These are phyloP conservation scores for Melaleuca quinquenervia DNA, from an alignment of 345 rosid genomes.

Conservation along the genomic window DNA sequence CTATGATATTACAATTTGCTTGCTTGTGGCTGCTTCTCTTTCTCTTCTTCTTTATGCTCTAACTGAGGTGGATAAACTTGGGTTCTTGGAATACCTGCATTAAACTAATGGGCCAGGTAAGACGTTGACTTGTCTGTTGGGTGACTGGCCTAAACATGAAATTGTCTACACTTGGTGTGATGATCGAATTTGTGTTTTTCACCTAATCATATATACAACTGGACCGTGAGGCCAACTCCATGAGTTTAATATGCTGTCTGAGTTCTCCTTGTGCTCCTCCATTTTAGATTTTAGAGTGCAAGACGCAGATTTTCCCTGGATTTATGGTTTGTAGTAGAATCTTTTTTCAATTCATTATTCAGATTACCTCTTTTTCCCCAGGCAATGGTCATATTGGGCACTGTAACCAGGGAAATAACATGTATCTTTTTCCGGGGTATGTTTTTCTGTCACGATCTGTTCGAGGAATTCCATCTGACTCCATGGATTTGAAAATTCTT, in stretches of 20 bases:
- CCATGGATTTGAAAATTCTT: not conserved
- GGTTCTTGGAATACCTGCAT: not conserved
- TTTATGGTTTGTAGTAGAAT: not conserved
- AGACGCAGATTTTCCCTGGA: not conserved
- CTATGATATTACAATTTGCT: not conserved
- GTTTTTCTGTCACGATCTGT: constrained; percentile 11
- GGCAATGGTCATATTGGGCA: constrained; percentile 78
- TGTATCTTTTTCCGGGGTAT: constrained; percentile 98
- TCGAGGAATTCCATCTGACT: not conserved
- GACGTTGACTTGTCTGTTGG: not conserved
- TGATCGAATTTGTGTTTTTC: not conserved
- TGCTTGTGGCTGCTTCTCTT: not conserved
- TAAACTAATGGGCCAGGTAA: not conserved
- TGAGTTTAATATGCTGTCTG: not conserved
- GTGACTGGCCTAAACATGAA: not conserved
- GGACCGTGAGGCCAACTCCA: not conserved
- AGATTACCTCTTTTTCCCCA: constrained; percentile 5
- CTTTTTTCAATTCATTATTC: not conserved
- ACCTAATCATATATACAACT: not conserved
- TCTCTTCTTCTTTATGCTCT: not conserved
- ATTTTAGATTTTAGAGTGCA: not conserved
- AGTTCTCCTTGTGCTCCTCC: not conserved
- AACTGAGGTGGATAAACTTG: not conserved
- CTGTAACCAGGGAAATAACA: constrained; percentile 97
- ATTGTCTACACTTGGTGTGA: not conserved